These are phyloP conservation scores for Mycocentrospora acerina DNA, from an alignment of 2,329 filamentous ascomycete species.

Conservation along the genomic window DNA sequence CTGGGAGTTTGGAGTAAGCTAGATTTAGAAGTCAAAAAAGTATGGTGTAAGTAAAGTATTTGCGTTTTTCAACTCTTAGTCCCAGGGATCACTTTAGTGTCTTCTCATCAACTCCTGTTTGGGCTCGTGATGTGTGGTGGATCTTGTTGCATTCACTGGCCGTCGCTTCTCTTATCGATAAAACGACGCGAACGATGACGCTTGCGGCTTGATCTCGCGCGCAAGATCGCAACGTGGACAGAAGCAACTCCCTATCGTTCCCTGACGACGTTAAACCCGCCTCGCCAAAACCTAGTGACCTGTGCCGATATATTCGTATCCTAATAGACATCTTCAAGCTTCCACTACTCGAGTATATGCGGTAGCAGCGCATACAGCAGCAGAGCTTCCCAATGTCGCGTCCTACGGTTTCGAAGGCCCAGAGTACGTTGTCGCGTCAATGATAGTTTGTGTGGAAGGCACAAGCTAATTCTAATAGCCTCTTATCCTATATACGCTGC, in stretches of 20 bases:
- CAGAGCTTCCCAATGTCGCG: slow-evolving; percentile 27
- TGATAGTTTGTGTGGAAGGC: neutral
- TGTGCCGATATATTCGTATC: neutral
- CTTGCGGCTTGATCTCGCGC: slow-evolving; percentile 12
- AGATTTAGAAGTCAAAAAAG: too few relatives aligned
- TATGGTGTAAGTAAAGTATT: too few relatives aligned
- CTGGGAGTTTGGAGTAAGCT: too few relatives aligned
- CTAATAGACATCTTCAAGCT: neutral
- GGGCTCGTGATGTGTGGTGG: too few relatives aligned
- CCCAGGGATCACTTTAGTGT: too few relatives aligned
- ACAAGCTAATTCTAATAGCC: slow-evolving; percentile 13
- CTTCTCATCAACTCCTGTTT: too few relatives aligned
- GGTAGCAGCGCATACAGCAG: slow-evolving; percentile 11
- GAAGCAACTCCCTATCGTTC: slow-evolving; percentile 1
- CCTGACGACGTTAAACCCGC: neutral
- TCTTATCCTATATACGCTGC: slow-evolving; percentile 81
- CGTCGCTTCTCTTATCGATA: too few relatives aligned
- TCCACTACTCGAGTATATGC: neutral
- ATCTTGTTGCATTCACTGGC: neutral
- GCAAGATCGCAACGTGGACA: slow-evolving; percentile 14
- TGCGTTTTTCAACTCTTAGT: too few relatives aligned
- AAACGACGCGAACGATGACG: slow-evolving; percentile 10
- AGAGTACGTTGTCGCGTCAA: slow-evolving; percentile 14
- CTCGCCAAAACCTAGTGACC: neutral
- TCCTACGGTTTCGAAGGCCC: slow-evolving; percentile 32